Evolutionary conservation across 768 basidiomycete genomes (phyloP), one percentile per base, ranked within the genome.

Genomic region (Amyloporia xantha): DNA sequence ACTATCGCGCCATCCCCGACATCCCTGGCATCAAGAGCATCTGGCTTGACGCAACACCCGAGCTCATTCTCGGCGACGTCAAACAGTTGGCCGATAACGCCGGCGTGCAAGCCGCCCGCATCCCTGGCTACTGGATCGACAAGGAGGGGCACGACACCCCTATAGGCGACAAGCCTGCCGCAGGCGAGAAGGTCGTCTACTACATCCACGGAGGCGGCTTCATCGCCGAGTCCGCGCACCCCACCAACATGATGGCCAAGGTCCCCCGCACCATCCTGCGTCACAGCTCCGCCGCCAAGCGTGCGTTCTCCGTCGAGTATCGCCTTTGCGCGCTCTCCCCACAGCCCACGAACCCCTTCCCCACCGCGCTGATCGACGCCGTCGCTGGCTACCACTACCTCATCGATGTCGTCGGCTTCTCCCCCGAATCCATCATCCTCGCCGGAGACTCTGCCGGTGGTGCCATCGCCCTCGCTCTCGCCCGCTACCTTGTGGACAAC

Each of bases 181-280:
- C 69, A 1, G 77, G 75, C 19, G 79, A 82, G 62, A 80, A 78
- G 53, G 72, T 83, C 3, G 59, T 82, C n/a, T 77, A 77, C 57
- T 66, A 67, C 41, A 62, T 86, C n/a, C 84, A 86, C 52, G 83
- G 83, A 17, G 83, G 83, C 5, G 81, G 69, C 1, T 84, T 78
- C 54, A 35, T 35, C 5, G 13, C 17, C 30, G 13, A 6, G 30
- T 35, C 44, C 9, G 30, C 44, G 17, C 28, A 35, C 21, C 44
- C 44, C 10, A 6, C 21, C 17, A n/a, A 23, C 44, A 15, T 35
- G 30, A 35, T 46, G 30, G 19, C 27, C 28, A 11, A 4, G 11
- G 23, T 26, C 5, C 30, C 44, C 3, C 44, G 27, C 20, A 2
- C 26, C 5, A 30, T 81, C 6, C 41, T 60, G 19, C 10, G 51